phyloP scores from a whole-genome alignment of 371 early-diverging fungal species.

The Syncephalastrum sp. region DNA sequence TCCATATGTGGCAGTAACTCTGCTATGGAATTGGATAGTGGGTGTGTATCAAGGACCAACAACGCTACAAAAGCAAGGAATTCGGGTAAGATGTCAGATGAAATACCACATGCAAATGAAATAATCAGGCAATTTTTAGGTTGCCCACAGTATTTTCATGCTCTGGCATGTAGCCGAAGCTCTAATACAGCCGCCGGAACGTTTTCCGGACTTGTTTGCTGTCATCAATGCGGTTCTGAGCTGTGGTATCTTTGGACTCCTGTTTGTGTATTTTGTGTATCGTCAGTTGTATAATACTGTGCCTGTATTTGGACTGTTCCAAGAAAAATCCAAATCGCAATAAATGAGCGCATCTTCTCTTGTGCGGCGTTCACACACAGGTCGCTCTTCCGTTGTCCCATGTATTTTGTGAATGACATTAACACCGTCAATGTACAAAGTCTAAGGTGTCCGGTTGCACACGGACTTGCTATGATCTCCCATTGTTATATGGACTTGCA shows the following conservation, averaged over 20 bases:
- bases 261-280: slow-evolving; percentile 66
- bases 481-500: too few relatives aligned
- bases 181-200: slow-evolving; percentile 59
- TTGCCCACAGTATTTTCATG: slow-evolving; percentile 47
- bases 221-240: slow-evolving; percentile 77
- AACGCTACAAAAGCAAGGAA: slow-evolving; percentile 14
- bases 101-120: too few relatives aligned
- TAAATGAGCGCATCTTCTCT: too few relatives aligned
- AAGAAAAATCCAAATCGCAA: too few relatives aligned
- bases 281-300: slow-evolving; percentile 28
- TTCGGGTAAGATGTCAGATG: slow-evolving; percentile 6
- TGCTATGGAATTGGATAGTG: slow-evolving; percentile 74
- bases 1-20: slow-evolving; percentile 59
- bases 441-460: too few relatives aligned
- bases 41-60: slow-evolving; percentile 14
- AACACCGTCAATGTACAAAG: too few relatives aligned
- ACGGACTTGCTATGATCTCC: too few relatives aligned
- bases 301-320: too few relatives aligned
- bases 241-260: slow-evolving; percentile 61
- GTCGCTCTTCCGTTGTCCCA: too few relatives aligned
- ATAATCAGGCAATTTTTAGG: slow-evolving; percentile 18
- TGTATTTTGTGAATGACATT: too few relatives aligned
- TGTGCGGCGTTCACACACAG: too few relatives aligned
- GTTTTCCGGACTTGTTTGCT: slow-evolving; percentile 78
- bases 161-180: slow-evolving; percentile 62